Base-by-base conservation (phyloP, 2,329 filamentous ascomycete genomes). In the Graphiopsis chlorocephala region DNA sequence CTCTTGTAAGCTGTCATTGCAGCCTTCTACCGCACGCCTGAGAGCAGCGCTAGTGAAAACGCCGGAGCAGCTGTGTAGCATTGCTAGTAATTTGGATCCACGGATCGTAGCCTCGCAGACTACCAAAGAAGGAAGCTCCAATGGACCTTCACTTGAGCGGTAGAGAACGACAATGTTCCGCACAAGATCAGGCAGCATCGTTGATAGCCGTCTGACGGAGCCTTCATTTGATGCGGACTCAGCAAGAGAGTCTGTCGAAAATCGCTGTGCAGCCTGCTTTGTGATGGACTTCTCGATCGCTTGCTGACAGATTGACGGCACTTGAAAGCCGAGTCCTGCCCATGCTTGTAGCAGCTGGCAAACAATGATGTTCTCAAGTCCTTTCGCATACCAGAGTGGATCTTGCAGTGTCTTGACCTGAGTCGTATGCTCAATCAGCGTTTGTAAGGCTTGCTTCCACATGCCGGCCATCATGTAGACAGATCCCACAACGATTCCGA, bases 301-400 rank as follows among this genome's bases (percentile, higher is more conserved):
- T 29, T 72, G 69, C 53, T 73, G 72, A 64, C 75, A 76, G 17
- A 77, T 68, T 8, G 76, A 67, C 70, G 81, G 75, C 68, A 95
- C 85, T 71, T 89, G 85, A 71, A 98, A 98, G 73, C 95, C 90
- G 72, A 94, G 83, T 4, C 89, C 90, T 38, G 89, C 86, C 91
- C 93, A 97, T 31, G 88, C 90, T 67, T 96, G 87, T 71, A 98
- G 85, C 47, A 98, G 74, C 69, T 98, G 84, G 73, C 90, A 92
- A 28, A 96, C 84, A 55, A 95, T 81, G 66, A 96, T 91, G 29
- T 93, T 88, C 75, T 99, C 96, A 23, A 99, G 82, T 1, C 92
- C 93, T 78, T 98, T 98, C 20, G 91, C 95, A 78, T 97, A 92
- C 94, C 95, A 99, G n/a, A 98, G 77, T 77, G 97, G 92, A 77